Conservation (phyloP, 164 flowering plant genomes). For the Chimonanthus salicifolius region DNA sequence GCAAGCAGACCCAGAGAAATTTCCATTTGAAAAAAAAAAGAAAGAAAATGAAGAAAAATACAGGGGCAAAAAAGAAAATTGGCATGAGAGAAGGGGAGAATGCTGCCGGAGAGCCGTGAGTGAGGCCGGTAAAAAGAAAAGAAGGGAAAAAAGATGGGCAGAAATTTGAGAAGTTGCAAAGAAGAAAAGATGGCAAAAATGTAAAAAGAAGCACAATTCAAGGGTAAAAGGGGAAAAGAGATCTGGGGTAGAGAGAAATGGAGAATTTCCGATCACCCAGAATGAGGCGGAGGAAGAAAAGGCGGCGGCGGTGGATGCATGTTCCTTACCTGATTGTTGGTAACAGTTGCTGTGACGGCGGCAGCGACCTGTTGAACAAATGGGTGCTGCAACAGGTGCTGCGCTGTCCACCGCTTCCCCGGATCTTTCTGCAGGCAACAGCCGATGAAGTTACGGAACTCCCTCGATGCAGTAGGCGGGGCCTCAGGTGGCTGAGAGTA, state of each 20-base stretch:
- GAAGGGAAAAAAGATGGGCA: background rate
- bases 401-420: conserved; percentile 51
- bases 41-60: background rate
- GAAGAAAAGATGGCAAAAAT: background rate
- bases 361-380: conserved; percentile 29
- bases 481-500: conserved; percentile 81
- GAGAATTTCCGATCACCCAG: background rate
- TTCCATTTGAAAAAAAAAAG: background rate
- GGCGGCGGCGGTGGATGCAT: background rate
- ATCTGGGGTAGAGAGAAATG: background rate
- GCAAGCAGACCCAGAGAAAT: background rate
- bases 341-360: background rate
- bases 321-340: too few relatives aligned
- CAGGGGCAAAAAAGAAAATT: background rate
- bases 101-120: too few relatives aligned
- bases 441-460: conserved; percentile 56
- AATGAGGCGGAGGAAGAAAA: background rate
- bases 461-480: conserved; percentile 56
- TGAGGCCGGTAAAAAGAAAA: too few relatives aligned
- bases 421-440: conserved; percentile 82
- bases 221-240: background rate
- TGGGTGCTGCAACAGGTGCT: conserved; percentile 52
- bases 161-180: background rate
- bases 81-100: too few relatives aligned
- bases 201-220: background rate